Base-by-base conservation (phyloP, 2,329 filamentous ascomycete genomes). In the Ascochyta clinopodiicola region DNA sequence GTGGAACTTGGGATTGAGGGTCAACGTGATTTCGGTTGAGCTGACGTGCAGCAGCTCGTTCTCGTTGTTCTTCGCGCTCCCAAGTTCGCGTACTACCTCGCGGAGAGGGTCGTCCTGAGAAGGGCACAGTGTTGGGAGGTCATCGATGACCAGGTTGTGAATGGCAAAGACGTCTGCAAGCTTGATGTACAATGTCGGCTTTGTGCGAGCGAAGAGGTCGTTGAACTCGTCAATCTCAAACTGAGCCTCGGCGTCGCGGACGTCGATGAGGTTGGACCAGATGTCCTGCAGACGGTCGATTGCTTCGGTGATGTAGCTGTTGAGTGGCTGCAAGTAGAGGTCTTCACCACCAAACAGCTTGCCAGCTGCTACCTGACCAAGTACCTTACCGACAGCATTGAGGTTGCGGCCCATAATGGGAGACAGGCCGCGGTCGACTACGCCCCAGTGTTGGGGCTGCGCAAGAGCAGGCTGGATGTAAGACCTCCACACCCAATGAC, bases 181-280 rank as follows among this genome's bases (percentile, higher is more conserved):
- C 79, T 99, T 99, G 81, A 99, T 96, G 80, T 98, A 99, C n/a
- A 99, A 82, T 0, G 94, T 98, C 6, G 95, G 95, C 77, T 96
- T 96, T 61, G 92, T 95, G 75, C 96, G 93, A 52, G 94, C 91
- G 72, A 98, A 98, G 6, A 99, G 84, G 71, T 99, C 95, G 73
- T 97, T 98, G 84, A 95, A 99, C 74, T 98, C 95, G 72, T 99
- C 95, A 73, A 99, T 97, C 75, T 98, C 93, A 71, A 98, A 99
- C 22, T 95, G 95, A 47, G 86, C 84, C 76, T 99, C 95, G 0
- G 92, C 91, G 67, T 95, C 89, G 13, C 90, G 87, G 12, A 98
- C 90, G 12, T 89, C 86, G 63, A 99, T 91, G 57, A 98, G 70
- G 55, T 89, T 86, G 40, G 83, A 84, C 77, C 90, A 91, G 39